Evolutionary conservation across 2,329 filamentous ascomycete genomes (phyloP).

Genomic region (Nannizziopsis barbatae): DNA sequence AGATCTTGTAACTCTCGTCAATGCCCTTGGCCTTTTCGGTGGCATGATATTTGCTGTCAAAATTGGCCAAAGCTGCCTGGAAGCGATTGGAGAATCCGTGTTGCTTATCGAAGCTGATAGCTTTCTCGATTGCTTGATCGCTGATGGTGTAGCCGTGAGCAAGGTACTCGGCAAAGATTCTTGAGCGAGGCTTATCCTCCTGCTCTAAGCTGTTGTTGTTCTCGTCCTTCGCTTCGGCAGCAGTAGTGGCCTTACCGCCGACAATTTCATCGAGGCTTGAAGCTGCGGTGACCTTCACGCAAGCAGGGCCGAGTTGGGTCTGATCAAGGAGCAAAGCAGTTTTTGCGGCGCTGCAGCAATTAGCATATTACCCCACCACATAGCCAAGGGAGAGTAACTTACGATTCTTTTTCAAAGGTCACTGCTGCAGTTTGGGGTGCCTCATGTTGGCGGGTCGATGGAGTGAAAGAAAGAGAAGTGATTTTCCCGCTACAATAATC

Average conservation of each 20-base stretch:
- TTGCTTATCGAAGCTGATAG: constrained; percentile 78
- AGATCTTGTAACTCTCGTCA: constrained; percentile 75
- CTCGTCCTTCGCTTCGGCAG: constrained; percentile 44
- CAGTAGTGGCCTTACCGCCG: constrained; percentile 48
- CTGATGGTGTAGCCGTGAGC: constrained; percentile 85
- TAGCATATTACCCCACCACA: neutral
- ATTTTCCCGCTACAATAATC: constrained; percentile 69
- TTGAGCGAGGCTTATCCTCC: constrained; percentile 90
- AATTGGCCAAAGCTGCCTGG: constrained; percentile 59
- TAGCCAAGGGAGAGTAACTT: constrained; percentile 18
- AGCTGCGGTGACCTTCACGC: constrained; percentile 68
- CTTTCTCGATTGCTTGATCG: constrained; percentile 64
- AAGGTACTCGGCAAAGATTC: constrained; percentile 92
- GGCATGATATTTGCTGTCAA: constrained; percentile 79
- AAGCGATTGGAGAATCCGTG: constrained; percentile 78
- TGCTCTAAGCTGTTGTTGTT: constrained; percentile 63
- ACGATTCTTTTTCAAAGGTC: constrained; percentile 89
- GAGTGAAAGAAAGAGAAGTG: constrained; percentile 63
- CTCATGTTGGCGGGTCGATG: constrained; percentile 43
- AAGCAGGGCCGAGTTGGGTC: constrained; percentile 69
- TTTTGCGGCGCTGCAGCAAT: constrained; percentile 57
- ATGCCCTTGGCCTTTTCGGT: constrained; percentile 73
- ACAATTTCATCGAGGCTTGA: constrained; percentile 54
- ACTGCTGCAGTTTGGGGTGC: constrained; percentile 77
- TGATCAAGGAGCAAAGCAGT: constrained; percentile 94